Evolutionary conservation across 331 rosid genomes (phyloP), one percentile per base, ranked within the genome.

Genomic region (Quercus tomentella): DNA sequence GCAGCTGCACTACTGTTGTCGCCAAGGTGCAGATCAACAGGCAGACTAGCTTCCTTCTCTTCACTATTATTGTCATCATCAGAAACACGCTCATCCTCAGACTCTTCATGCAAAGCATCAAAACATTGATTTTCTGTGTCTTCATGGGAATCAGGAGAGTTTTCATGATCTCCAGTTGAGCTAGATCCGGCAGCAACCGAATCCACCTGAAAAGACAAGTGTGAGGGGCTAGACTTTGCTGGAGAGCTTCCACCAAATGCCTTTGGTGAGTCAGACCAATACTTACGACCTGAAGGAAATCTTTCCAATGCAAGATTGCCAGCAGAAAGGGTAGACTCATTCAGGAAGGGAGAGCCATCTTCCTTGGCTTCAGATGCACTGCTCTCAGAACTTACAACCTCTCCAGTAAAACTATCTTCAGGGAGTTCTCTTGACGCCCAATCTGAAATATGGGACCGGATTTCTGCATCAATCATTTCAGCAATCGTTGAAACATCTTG

Each of bases 201-300:
- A 77, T 83, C 87, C 18, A 0, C 81, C 33, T 67, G 76, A 77
- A 31, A 21, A 74, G 86, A 79, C 80, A 85, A 79, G 86, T 80
- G 52, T 55, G 97, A 90, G 89, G 85, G 45, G 51, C 81, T 74
- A 31, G 15, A 77, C 81, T 61, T 84, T 58, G 57, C 66, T 18
- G 91, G 92, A 82, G 97, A 91, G 84, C 62, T 79, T 77, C 81
- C 92, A 73, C 85, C 84, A 30, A 70, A 28, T 60, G 80, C 90
- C 84, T 82, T 96, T 56, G 99, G 99, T 26, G 99, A 93, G 77
- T 93, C 93, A 6, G 87, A 89, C 99, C 98, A 93, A 67, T 87
- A 96, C 85, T 84, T 96, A 51, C 97, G 97, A 73, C 98, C 99
- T 35, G 98, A 96, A 76, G 92, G 92, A 81, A 91, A 82, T 77